Evolutionary conservation across 169 alveolate genomes (phyloP).

Genomic region (Ichthyophthirius multifiliis): DNA sequence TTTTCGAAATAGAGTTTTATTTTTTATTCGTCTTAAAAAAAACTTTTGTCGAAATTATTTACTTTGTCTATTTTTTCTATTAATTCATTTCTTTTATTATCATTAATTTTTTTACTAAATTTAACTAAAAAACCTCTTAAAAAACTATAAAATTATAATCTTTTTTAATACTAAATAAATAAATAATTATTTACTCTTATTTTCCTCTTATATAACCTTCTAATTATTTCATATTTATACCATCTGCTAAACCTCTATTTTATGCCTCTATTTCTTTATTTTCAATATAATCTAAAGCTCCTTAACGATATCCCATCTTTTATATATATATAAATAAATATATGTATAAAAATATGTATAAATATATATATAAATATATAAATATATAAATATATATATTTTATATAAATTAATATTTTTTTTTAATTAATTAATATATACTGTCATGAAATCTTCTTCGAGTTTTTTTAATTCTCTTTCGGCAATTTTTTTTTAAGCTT

Average conservation of each 20-base stretch:
- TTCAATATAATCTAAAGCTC: background rate
- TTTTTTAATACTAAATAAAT: no score
- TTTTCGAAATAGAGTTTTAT: no score
- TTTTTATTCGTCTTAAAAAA: no score
- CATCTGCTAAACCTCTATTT: background rate
- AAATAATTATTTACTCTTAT: background rate
- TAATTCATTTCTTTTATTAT: no score
- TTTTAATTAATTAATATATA: no score
- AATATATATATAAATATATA: background rate
- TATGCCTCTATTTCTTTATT: background rate
- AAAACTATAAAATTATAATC: no score
- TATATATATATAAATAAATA: background rate
- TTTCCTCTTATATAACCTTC: background rate
- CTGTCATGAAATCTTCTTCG: background rate
- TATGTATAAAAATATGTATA: background rate
- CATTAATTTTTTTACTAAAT: no score
- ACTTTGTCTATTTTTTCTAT: no score
- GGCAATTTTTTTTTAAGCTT: background rate
- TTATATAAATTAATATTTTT: no score
- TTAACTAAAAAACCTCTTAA: no score
- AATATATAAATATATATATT: background rate
- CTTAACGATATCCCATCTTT: conserved; percentile 1
- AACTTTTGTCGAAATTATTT: no score
- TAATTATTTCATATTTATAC: background rate
- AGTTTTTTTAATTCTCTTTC: conserved; percentile 2